Evolutionary conservation across 23 red algal genomes (phyloP).

Genomic region (Gracilaria vermiculophylla): DNA sequence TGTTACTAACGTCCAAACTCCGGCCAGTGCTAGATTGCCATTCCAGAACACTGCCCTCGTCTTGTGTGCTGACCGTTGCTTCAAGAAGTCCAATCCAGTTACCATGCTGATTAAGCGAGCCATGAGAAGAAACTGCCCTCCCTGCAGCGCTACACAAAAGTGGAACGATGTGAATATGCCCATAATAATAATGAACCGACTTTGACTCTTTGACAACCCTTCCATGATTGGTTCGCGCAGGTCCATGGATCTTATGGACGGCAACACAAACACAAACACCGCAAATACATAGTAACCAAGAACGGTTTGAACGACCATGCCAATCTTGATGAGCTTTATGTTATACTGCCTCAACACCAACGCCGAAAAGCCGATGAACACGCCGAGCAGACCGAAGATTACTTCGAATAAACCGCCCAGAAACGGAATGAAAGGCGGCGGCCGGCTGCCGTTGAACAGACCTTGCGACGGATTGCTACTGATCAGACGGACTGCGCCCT

Average conservation of each 20-base stretch:
- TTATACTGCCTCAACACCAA: constrained; percentile 29
- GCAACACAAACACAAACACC: constrained; percentile 60
- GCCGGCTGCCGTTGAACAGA: neutral
- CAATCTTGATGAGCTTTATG: constrained; percentile 13
- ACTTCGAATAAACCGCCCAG: constrained; percentile 73
- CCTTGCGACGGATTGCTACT: constrained; percentile 13
- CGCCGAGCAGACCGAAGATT: constrained; percentile 35
- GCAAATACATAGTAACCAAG: constrained; percentile 62
- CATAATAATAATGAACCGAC: constrained; percentile 27
- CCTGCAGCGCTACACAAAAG: constrained; percentile 70
- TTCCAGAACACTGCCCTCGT: constrained; percentile 69
- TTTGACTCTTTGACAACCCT: constrained; percentile 11
- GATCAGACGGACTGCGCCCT: constrained; percentile 52
- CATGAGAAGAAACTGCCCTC: constrained; percentile 63
- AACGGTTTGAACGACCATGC: constrained; percentile 54
- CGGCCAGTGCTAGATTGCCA: constrained; percentile 52
- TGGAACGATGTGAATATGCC: constrained; percentile 64
- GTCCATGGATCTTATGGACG: constrained; percentile 3
- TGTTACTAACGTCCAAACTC: constrained; percentile 50
- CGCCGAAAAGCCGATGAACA: constrained; percentile 17
- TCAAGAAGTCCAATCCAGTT: constrained; percentile 30
- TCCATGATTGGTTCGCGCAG: constrained; percentile 1
- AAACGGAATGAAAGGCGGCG: constrained; percentile 22
- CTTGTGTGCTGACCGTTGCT: constrained; percentile 16
- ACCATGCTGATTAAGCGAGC: constrained; percentile 33